A percentile compares a stretch with the other conserved stretches of the same genome.
Evolutionary conservation across 2,329 filamentous ascomycete species (phyloP).

Genomic region (Cladosporium phlei): DNA sequence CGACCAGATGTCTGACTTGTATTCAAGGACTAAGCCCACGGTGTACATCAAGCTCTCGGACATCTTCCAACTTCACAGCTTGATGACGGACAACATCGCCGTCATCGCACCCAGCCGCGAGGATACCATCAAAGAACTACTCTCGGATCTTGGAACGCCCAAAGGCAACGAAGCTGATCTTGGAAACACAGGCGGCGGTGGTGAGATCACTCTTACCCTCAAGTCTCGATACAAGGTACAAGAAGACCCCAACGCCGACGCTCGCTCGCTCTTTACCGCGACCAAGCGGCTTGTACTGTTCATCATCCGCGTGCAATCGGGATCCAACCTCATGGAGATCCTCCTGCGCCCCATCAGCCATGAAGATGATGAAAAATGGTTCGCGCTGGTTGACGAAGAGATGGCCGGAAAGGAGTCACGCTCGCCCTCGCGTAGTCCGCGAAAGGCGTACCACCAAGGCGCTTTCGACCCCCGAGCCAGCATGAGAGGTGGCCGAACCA

Average conservation of each 20-base stretch:
- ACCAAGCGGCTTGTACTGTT: constrained; percentile 96
- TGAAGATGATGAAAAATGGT: constrained; percentile 90
- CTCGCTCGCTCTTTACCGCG: constrained; percentile 94
- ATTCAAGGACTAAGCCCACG: constrained; percentile 91
- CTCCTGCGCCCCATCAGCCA: constrained; percentile 80
- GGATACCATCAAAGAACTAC: constrained; percentile 82
- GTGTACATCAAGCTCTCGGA: constrained; percentile 99
- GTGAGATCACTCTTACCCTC: constrained; percentile 32
- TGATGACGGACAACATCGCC: constrained; percentile 74
- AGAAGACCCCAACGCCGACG: constrained; percentile 79
- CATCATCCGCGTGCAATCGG: constrained; percentile 94
- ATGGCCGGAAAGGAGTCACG: constrained; percentile 45
- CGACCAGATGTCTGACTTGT: constrained; percentile 97
- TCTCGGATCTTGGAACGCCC: constrained; percentile 89
- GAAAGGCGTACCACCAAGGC: constrained; percentile 14
- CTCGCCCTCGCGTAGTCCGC: constrained; percentile 17
- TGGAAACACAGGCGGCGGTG: constrained; percentile 27
- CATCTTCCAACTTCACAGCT: constrained; percentile 90
- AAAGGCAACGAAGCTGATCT: constrained; percentile 90
- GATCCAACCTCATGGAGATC: constrained; percentile 88
- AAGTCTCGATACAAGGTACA: constrained; percentile 33
- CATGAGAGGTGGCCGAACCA: constrained; percentile 26
- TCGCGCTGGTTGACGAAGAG: constrained; percentile 74
- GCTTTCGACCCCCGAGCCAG: constrained; percentile 30
- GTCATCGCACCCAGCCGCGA: constrained; percentile 74